Base-by-base conservation (phyloP, 2,329 filamentous ascomycete species). In the Salinomyces thailandicus region DNA sequence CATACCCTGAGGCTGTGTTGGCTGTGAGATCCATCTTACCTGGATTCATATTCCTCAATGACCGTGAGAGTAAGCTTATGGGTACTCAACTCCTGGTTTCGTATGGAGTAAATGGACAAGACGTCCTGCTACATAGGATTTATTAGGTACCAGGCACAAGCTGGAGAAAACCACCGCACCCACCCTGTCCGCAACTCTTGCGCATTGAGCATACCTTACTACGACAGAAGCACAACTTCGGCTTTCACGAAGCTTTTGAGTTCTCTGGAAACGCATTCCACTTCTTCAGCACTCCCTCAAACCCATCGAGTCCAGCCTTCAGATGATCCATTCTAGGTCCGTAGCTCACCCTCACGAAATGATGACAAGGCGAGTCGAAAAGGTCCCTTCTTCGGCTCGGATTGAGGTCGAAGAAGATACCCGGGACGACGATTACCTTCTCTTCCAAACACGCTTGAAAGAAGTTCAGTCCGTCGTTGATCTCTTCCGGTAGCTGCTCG, bases 401-500 rank as follows among this genome's bases (percentile, higher is more conserved):
- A 66, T 96, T 96, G 46, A 96, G 64, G 55, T 96, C 89, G 60
- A 96, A 96, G 73, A 96, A 96, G 61, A 96, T 96, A 42, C 89
- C 89, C 0, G 89, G 89, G 4, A 96, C 89, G 13, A 95, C 86
- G 55, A 95, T 95, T 48, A 93, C 85, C 71, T 93, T 93, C 69
- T 95, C 86, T 54, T 83, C 77, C 30, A 96, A 68, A 57, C 91
- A 91, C 18, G 86, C 86, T 59, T 91, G 78, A 76, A 96, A 95
- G 73, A 96, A 96, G 67, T 93, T 94, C 54, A 96, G 68, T 6
- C 89, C 89, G 58, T 96, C 89, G 41, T 82, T 80, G 59, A 96
- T 93, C 43, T 78, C 74, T n/a, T 73, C 72, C 0, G 89, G 84
- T 2, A 91, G 68, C 32, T 72, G 71, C 16, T 59, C 70, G 37